phyloP scores from a whole-genome alignment of 2,329 filamentous ascomycete genomes.

The Fusarium luffae region DNA sequence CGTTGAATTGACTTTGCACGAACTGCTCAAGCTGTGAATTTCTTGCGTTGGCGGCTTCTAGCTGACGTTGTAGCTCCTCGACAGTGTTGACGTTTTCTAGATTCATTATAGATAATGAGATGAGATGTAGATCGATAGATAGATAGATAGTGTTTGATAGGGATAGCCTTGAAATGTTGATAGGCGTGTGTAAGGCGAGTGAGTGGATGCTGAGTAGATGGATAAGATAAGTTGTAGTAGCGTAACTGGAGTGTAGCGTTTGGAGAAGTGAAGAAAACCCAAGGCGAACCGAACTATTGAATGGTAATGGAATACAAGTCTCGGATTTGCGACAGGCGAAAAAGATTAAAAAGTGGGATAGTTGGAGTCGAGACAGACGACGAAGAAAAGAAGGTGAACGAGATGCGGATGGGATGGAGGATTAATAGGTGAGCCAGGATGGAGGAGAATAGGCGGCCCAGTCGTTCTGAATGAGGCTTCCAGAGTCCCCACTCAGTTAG shows the following conservation, averaged over 20 bases:
- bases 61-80: conserved; percentile 45
- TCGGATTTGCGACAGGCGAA: conserved; percentile 30
- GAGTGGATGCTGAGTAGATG: conserved; percentile 9
- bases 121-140: background rate
- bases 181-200: conserved; percentile 28
- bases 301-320: conserved; percentile 15
- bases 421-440: conserved; percentile 47
- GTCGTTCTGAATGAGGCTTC: conserved; percentile 47
- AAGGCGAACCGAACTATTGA: conserved; percentile 30
- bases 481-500: conserved; percentile 34
- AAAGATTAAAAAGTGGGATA: conserved; percentile 39
- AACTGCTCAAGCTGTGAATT: conserved; percentile 42
- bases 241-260: conserved; percentile 4
- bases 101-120: conserved; percentile 36
- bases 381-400: conserved; percentile 33
- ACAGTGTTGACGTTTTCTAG: conserved; percentile 38
- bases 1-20: conserved; percentile 35
- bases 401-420: conserved; percentile 42
- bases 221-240: conserved; percentile 6
- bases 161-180: conserved; percentile 23
- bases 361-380: conserved; percentile 40
- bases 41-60: conserved; percentile 36
- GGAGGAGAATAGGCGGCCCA: conserved; percentile 40
- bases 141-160: conserved; percentile 2
- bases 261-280: conserved; percentile 6